phyloP scores from a whole-genome alignment of 306 rosid species.

The Cicer cuneatum region DNA sequence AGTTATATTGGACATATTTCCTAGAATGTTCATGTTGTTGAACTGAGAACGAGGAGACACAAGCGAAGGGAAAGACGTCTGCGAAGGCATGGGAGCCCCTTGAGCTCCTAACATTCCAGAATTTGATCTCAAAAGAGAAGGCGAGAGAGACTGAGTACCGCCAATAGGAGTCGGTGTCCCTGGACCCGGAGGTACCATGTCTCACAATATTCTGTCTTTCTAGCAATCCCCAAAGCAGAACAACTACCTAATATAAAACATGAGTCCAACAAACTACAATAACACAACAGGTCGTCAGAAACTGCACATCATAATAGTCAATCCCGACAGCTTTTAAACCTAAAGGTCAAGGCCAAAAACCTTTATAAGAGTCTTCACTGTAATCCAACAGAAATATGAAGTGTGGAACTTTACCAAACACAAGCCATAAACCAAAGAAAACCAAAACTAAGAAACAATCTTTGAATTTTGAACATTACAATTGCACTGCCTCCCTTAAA shows the following conservation, averaged over 20 bases:
- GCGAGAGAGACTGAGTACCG: conserved; percentile 80
- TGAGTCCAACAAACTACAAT: conserved; percentile 53
- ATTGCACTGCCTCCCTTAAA: conserved; percentile 48
- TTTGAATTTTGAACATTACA: conserved; percentile 64
- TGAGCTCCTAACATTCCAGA: conserved; percentile 90
- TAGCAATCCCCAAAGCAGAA: conserved; percentile 51
- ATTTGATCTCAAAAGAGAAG: conserved; percentile 82
- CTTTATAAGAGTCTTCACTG: conserved; percentile 51
- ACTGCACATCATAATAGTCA: conserved; percentile 52
- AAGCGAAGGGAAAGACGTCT: conserved; percentile 73
- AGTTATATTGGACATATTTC: conserved; percentile 77
- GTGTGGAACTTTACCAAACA: conserved; percentile 59
- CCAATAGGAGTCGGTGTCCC: conserved; percentile 92
- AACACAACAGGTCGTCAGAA: conserved; percentile 48
- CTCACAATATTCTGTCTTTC: conserved; percentile 48
- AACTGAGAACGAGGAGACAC: conserved; percentile 77
- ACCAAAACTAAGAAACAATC: conserved; percentile 51
- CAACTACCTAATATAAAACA: conserved; percentile 57
- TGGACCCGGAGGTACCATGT: conserved; percentile 90
- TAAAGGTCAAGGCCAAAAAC: conserved; percentile 51
- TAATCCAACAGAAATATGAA: conserved; percentile 60
- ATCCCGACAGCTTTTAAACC: conserved; percentile 53
- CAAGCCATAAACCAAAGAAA: conserved; percentile 56
- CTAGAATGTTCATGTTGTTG: conserved; percentile 77
- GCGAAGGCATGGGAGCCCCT: conserved; percentile 79